Base-by-base conservation (phyloP, 2,329 filamentous ascomycete genomes). In the Fusarium pilosicola region DNA sequence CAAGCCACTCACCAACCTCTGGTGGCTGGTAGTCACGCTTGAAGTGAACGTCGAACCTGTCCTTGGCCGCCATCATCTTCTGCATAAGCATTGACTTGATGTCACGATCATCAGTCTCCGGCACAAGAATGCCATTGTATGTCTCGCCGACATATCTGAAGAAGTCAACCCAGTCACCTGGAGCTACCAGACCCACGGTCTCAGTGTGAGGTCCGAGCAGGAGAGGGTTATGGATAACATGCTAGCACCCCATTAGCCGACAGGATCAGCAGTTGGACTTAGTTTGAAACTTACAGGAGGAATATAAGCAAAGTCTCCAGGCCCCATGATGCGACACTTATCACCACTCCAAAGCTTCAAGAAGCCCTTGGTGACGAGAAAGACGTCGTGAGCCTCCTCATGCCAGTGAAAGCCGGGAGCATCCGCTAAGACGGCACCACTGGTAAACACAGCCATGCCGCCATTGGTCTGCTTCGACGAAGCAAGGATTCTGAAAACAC, bases 101-200 rank as follows among this genome's bases (percentile, higher is more conserved):
- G 71, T 88, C 85, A 3, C 88, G 85, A n/a, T 84, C 74, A 75
- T 90, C 88, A 41, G 81, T 78, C 57, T 88, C 85, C 2, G 88
- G 88, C 22, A 87, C 83, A 24, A 89, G 71, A 2, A 86, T 73
- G 2, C 88, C 87, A 7, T 80, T 70, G 63, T 86, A 89, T 0
- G 85, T 81, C 77, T 90, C 88, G 34, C 84, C 84, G 13, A 90
- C 84, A 75, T 88, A 86, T 56, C 88, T 84, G 81, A 90, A 90
- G 81, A 90, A 90, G 73, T 90, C 88, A 34, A 89, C 82, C 88
- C 88, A 90, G 75, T 88, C 88, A 10, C 87, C 88, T 0, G 88
- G 88, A 0, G 86, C 86, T 34, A 90, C 86, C 7, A 90, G 78
- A 20, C 88, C 87, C 4, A 87, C 79, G 26, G 85, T 84, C 70